Evolutionary conservation across 2,329 filamentous ascomycete genomes (phyloP).

Genomic region (Arthrobotrys entomopaga): DNA sequence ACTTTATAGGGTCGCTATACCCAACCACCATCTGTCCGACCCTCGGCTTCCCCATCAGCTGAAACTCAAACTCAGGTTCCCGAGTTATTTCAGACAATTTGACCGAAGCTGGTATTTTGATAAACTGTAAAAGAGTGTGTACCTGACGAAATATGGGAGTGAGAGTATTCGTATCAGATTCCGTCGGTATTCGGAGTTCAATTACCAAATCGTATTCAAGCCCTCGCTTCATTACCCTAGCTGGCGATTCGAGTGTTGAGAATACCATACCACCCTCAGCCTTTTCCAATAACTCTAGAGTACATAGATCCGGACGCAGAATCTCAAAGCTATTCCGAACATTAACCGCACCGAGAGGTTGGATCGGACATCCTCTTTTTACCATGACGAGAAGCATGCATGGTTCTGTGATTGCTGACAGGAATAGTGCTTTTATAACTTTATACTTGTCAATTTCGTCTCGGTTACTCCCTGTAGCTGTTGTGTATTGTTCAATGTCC

Average conservation of each 20-base stretch:
- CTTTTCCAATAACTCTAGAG: constrained; percentile 9
- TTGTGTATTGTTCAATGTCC: constrained; percentile 22
- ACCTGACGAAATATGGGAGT: constrained; percentile 32
- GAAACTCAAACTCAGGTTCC: constrained; percentile 27
- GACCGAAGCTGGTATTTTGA: constrained; percentile 18
- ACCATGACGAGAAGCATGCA: constrained; percentile 39
- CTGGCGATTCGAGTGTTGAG: constrained; percentile 26
- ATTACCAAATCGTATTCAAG: constrained; percentile 34
- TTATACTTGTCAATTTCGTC: constrained; percentile 20
- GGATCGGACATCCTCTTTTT: constrained; percentile 38
- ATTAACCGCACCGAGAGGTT: constrained; percentile 45
- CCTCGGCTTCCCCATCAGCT: not conserved
- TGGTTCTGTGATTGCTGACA: constrained; percentile 35
- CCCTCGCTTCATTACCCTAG: constrained; percentile 43
- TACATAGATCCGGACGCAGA: constrained; percentile 37
- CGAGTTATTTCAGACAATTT: constrained; percentile 15
- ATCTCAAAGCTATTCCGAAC: constrained; percentile 40
- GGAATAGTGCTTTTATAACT: constrained; percentile 25
- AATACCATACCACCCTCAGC: constrained; percentile 28
- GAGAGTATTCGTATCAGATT: not conserved
- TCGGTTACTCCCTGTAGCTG: constrained; percentile 10
- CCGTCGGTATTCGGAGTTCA: constrained; percentile 17
- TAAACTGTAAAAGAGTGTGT: constrained; percentile 34
- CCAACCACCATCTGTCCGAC: constrained; percentile 3
- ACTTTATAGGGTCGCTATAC: constrained; percentile 22